Evolutionary conservation across 2,329 filamentous ascomycete species (phyloP), one percentile per base, ranked within the genome.

Genomic region (Phialophora tarda): DNA sequence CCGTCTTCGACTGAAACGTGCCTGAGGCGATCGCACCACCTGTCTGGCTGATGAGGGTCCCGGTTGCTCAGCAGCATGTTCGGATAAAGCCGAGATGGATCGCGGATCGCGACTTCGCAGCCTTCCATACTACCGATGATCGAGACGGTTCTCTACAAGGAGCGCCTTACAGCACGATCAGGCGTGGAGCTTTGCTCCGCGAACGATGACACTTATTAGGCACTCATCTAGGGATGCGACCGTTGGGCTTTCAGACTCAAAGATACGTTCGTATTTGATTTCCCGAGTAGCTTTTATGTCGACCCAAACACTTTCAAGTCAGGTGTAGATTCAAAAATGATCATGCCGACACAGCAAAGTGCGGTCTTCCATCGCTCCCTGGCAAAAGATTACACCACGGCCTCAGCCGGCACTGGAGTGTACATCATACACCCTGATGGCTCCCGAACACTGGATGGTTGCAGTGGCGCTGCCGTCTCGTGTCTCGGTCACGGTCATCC

Each of bases 391-490:
- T 26, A 23, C 50, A 24, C 8, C 23, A 53, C n/a, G 7, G 24
- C 24, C 21, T 23, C 24, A 14, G n/a, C 21, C 17, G 50, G 50
- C 21, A 24, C 21, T 11, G 50, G 50, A 14, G 24, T 53, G 24
- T 24, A 23, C 14, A 24, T 53, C 17, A 28, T 24, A 14, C 50
- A 24, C 50, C 5, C 50, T 14, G 24, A 23, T 24, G 50, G 50
- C 26, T 24, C 12, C 14, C n/a, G 21, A 23, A 53, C 41, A 47
- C 83, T 93, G 11, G 91, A 94, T 75, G 88, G 86, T 1, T 90
- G 88, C 24, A 85, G 88, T 28, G 91, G 91, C 89, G 91, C 1
- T 6, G 66, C 66, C 90, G 90, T 93, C 5, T 83, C 87, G 10
- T 89, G 88, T 73, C 79, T 94, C 11, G 91, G 91, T 3, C 88